These are phyloP conservation scores for Nicotiana tabacum DNA, from an alignment of 257 asterid species.

Conservation along the genomic window DNA sequence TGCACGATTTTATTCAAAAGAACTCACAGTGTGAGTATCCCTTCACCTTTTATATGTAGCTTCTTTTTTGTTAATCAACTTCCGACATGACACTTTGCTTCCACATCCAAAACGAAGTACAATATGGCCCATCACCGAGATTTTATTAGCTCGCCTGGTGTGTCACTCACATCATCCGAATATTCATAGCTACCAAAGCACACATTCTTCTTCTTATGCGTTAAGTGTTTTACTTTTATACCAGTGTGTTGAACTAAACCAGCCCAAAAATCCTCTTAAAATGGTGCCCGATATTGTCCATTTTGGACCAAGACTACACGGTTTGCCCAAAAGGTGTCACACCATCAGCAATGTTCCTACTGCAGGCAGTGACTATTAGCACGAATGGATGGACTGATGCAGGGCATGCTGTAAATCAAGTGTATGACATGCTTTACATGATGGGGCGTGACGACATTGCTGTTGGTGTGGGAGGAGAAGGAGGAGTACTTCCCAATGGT, in stretches of 20 bases:
- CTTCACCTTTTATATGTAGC: too few species aligned
- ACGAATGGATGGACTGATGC: slow-evolving; percentile 70
- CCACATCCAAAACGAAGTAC: too few species aligned
- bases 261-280: not conserved
- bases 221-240: not conserved
- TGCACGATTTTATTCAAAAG: too few species aligned
- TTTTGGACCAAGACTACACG: not conserved
- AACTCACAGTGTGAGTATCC: too few species aligned
- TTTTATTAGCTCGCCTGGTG: too few species aligned
- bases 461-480: slow-evolving; percentile 94
- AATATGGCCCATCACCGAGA: too few species aligned
- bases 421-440: slow-evolving; percentile 85
- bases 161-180: not conserved
- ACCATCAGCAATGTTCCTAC: too few species aligned
- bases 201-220: not conserved
- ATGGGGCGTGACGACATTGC: slow-evolving; percentile 83
- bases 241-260: not conserved
- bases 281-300: not conserved
- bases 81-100: too few species aligned
- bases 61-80: too few species aligned
- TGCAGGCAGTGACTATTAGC: slow-evolving; percentile 72
- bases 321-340: not conserved
- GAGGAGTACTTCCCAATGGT: slow-evolving; percentile 75
- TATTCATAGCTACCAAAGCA: not conserved
- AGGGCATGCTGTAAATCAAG: slow-evolving; percentile 76